Conservation (phyloP, 148 eudicot species). For the Chenopodium quinoa region DNA sequence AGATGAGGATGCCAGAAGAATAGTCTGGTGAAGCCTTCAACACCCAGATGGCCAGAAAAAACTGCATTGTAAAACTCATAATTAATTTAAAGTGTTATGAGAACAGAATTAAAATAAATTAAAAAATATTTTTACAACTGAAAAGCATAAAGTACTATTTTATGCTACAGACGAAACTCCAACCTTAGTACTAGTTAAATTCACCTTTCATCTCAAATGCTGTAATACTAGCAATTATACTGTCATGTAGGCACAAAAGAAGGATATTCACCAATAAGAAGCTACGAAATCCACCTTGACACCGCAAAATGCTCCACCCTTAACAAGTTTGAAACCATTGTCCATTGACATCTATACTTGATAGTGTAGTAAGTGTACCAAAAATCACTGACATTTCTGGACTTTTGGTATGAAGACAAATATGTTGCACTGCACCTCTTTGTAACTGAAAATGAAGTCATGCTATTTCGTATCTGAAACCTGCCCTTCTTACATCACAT, state of each 20-base stretch:
- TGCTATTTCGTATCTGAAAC: neutral
- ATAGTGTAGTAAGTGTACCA: neutral
- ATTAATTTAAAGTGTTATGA: neutral
- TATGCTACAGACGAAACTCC: neutral
- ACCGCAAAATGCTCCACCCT: neutral
- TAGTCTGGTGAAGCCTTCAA: slow-evolving; percentile 5
- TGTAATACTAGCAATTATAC: neutral
- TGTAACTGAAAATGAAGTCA: neutral
- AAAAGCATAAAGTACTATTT: neutral
- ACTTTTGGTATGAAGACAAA: neutral
- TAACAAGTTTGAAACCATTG: neutral
- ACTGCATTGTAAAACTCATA: neutral
- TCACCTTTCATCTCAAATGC: neutral
- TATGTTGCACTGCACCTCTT: neutral
- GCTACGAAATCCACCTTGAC: neutral
- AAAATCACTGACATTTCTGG: neutral
- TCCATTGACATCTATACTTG: neutral
- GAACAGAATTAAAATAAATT: neutral
- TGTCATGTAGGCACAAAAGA: neutral
- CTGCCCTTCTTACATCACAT: neutral
- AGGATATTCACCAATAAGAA: neutral
- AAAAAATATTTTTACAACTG: neutral
- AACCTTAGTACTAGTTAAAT: neutral
- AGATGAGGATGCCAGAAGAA: neutral
- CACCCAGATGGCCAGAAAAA: slow-evolving; percentile 4